Percentiles rank a stretch among this genome's conserved stretches.
These are phyloP conservation scores for Chrysanthemum makinoi DNA, from an alignment of 129 eudicot genomes.

Conservation along the genomic window DNA sequence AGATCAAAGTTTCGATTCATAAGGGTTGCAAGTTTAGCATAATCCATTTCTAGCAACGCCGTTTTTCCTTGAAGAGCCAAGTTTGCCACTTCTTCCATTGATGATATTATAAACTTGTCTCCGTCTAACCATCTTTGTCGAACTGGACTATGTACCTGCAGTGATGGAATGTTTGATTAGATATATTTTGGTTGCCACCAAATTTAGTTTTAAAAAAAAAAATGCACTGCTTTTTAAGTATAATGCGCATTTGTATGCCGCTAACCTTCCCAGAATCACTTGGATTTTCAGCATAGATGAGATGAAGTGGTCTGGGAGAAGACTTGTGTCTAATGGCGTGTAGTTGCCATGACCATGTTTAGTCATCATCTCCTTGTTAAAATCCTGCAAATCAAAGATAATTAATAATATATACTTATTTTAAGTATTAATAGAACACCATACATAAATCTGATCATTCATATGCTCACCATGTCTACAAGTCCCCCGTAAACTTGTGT, in stretches of 20 bases:
- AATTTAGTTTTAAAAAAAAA: not conserved
- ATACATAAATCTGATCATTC: slow-evolving; percentile 1
- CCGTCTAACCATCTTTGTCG: slow-evolving; percentile 91
- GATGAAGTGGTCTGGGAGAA: slow-evolving; percentile 88
- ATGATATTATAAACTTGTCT: slow-evolving; percentile 68
- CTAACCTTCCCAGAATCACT: slow-evolving; percentile 98
- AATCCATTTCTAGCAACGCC: slow-evolving; percentile 64
- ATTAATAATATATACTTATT: not conserved
- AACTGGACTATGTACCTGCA: slow-evolving; percentile 90
- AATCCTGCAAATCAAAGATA: slow-evolving; percentile 50
- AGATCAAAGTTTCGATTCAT: slow-evolving; percentile 92
- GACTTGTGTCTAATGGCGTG: slow-evolving; percentile 62
- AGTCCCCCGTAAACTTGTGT: slow-evolving; percentile 98
- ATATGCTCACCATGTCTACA: slow-evolving; percentile 73
- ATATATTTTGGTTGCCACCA: not conserved
- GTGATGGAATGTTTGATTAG: not conserved
- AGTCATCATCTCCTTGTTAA: slow-evolving; percentile 64
- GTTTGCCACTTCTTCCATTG: slow-evolving; percentile 79
- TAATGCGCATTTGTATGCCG: slow-evolving; percentile 7
- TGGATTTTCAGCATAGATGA: slow-evolving; percentile 95
- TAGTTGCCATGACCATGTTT: slow-evolving; percentile 74
- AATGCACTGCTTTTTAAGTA: not conserved
- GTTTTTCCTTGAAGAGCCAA: slow-evolving; percentile 68
- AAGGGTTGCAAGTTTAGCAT: slow-evolving; percentile 63
- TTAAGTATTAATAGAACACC: not conserved